phyloP scores from a whole-genome alignment of 164 flowering plant genomes.

The Paratinospora sagittata region DNA sequence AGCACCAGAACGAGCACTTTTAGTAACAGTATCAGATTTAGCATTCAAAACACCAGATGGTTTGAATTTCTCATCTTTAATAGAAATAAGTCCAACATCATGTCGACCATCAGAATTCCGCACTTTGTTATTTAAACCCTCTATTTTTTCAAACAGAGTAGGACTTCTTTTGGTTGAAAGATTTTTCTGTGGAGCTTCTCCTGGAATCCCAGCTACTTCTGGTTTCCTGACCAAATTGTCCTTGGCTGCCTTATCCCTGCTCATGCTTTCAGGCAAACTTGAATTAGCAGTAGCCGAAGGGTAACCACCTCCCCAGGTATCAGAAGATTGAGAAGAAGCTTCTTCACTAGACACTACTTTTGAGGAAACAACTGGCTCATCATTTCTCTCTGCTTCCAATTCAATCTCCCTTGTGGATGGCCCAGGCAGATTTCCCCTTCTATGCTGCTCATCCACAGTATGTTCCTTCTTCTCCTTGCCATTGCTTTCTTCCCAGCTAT shows the following conservation, averaged over 20 bases:
- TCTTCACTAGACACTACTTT: constrained; percentile 22
- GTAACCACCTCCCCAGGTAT: constrained; percentile 13
- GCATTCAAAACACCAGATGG: constrained; percentile 22
- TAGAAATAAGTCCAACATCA: constrained; percentile 27
- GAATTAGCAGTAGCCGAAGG: constrained; percentile 20
- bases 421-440: constrained; percentile 26
- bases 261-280: constrained; percentile 25
- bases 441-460: constrained; percentile 13
- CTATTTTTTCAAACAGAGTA: constrained; percentile 65
- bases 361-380: constrained; percentile 31
- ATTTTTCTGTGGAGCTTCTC: constrained; percentile 15
- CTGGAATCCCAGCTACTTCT: constrained; percentile 15
- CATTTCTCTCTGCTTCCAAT: constrained; percentile 33
- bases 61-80: constrained; percentile 35
- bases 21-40: constrained; percentile 17
- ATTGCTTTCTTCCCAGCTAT: constrained; percentile 47
- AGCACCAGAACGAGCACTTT: constrained; percentile 23
- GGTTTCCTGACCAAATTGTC: constrained; percentile 25
- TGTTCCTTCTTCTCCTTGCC: constrained; percentile 44
- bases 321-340: constrained; percentile 23
- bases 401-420: constrained; percentile 33
- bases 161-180: constrained; percentile 39
- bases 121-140: constrained; percentile 68
- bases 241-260: constrained; percentile 27
- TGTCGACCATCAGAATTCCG: constrained; percentile 51